Percentiles rank a stretch among this genome's conserved stretches.
These are phyloP conservation scores for Monosporozyma servazzii DNA, from an alignment of 805 yeast genomes.

Conservation along the genomic window DNA sequence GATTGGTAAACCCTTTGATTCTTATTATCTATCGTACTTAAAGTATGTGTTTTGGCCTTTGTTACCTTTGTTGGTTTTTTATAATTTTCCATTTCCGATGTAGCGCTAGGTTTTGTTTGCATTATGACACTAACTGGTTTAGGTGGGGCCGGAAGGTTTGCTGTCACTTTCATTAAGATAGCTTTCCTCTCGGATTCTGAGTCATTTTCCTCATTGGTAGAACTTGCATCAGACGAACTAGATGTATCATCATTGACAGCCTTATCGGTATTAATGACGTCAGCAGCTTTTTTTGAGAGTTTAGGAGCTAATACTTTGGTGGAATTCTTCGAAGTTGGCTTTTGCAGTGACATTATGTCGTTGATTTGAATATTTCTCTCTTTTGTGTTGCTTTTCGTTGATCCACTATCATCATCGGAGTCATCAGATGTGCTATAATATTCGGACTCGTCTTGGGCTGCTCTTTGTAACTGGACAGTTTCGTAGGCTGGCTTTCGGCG, in stretches of 20 bases:
- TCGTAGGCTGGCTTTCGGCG: background rate
- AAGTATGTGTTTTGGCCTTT: background rate
- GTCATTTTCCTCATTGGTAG: background rate
- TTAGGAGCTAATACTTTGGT: background rate
- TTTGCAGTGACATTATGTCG: background rate
- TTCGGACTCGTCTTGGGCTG: background rate
- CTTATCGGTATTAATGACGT: background rate
- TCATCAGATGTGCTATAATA: background rate
- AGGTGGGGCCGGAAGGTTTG: no score
- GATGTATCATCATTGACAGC: background rate
- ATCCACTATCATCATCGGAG: background rate
- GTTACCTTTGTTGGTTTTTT: background rate
- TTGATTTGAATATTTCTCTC: background rate
- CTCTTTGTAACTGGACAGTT: background rate
- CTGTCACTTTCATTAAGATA: background rate
- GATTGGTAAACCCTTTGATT: slow-evolving; percentile 1
- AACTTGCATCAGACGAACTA: background rate
- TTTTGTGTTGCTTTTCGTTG: background rate
- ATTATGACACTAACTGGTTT: no score
- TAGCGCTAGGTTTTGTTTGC: background rate
- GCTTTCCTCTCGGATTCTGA: background rate
- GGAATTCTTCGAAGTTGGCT: background rate
- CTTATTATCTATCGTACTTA: background rate
- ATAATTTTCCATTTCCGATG: background rate
- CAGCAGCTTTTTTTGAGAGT: background rate